phyloP scores from a whole-genome alignment of 177 flowering plant species.

The Vitis hybrid region DNA sequence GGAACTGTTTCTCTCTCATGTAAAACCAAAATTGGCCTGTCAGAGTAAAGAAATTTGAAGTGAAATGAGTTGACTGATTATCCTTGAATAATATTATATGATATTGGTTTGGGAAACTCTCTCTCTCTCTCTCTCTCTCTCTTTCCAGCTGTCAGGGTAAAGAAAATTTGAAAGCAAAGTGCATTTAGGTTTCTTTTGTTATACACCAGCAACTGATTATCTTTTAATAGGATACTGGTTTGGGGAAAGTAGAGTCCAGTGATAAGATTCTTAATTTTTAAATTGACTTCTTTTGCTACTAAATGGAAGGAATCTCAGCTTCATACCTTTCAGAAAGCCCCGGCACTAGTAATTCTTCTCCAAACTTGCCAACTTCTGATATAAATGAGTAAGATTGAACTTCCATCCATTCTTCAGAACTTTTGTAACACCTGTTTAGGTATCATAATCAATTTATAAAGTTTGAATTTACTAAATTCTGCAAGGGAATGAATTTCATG shows the following conservation, averaged over 20 bases:
- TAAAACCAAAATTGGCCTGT: no score
- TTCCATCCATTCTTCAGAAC: neutral
- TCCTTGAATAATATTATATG: no score
- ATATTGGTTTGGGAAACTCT: no score
- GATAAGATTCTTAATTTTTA: neutral
- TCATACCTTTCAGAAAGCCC: slow-evolving; percentile 52
- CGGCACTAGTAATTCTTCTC: slow-evolving; percentile 33
- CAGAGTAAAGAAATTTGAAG: no score
- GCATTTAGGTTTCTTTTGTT: neutral
- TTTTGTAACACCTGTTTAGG: neutral
- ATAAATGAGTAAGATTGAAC: slow-evolving; percentile 50
- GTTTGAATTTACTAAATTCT: neutral
- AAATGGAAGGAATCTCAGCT: slow-evolving; percentile 35
- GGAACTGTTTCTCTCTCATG: no score
- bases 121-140: neutral
- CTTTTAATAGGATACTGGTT: neutral
- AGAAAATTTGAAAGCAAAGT: neutral
- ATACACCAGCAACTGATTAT: neutral
- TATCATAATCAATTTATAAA: neutral
- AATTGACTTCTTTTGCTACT: slow-evolving; percentile 20
- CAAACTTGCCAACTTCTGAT: slow-evolving; percentile 48
- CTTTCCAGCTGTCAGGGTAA: neutral
- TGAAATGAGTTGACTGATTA: no score
- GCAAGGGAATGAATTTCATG: slow-evolving; percentile 9
- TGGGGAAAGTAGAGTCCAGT: neutral